Conservation (phyloP, 129 eudicot species). For the Escallonia rubra region DNA sequence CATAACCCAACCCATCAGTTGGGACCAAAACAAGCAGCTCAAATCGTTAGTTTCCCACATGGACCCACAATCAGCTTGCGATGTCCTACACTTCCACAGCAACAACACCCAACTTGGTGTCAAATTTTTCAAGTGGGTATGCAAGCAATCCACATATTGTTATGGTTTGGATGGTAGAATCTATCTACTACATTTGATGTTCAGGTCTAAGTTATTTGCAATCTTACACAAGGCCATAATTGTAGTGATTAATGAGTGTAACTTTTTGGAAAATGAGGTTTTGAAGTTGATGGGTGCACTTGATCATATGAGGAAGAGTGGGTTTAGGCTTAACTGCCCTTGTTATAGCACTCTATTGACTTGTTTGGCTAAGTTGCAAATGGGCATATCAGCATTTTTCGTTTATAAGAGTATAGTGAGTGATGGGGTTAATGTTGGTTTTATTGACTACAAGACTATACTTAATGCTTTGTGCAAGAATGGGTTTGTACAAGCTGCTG, state of each 20-base stretch:
- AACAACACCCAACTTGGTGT: slow-evolving; percentile 13
- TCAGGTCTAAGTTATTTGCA: slow-evolving; percentile 7
- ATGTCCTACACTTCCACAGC: slow-evolving; percentile 18
- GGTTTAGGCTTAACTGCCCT: slow-evolving; percentile 35
- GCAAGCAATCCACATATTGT: slow-evolving; percentile 35
- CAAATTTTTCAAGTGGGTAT: slow-evolving; percentile 32
- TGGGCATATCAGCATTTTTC: slow-evolving; percentile 28
- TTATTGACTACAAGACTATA: slow-evolving; percentile 19
- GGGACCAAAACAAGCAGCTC: slow-evolving; percentile 25
- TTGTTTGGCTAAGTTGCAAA: slow-evolving; percentile 34
- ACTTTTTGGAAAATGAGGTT: slow-evolving; percentile 8
- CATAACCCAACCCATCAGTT: slow-evolving; percentile 15
- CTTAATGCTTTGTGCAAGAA: slow-evolving; percentile 37
- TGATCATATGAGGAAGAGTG: slow-evolving; percentile 20
- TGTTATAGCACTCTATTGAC: slow-evolving; percentile 36
- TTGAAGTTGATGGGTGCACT: slow-evolving; percentile 18
- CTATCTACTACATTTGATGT: slow-evolving; percentile 16
- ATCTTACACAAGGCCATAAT: slow-evolving; percentile 22
- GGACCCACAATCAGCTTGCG: slow-evolving; percentile 23
- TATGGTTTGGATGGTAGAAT: slow-evolving; percentile 19
- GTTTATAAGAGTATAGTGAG: slow-evolving; percentile 32
- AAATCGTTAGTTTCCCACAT: slow-evolving; percentile 34
- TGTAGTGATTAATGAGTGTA: slow-evolving; percentile 25
- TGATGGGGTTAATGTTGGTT: slow-evolving; percentile 31
- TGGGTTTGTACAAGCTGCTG: slow-evolving; percentile 26